Evolutionary conservation across 768 basidiomycete species (phyloP).

Genomic region (Coprinellus aureogranulatus): DNA sequence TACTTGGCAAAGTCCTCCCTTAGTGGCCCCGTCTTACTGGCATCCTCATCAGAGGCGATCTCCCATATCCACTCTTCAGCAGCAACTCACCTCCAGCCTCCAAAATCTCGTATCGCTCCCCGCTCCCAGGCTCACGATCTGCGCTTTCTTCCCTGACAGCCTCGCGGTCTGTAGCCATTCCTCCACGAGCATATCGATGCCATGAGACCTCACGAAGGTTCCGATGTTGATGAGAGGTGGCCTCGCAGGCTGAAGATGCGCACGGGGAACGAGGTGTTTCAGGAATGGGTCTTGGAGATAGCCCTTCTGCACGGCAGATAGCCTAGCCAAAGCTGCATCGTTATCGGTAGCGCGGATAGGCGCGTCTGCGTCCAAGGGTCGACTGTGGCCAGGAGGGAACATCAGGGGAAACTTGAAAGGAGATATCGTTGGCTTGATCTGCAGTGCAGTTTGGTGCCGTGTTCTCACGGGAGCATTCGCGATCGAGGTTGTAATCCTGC

Average conservation of each 20-base stretch:
- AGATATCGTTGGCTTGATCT: neutral
- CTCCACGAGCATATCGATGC: slow-evolving; percentile 73
- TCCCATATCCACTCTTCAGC: neutral
- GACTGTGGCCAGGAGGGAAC: slow-evolving; percentile 6
- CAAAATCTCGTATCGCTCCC: slow-evolving; percentile 97
- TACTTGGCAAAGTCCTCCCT: slow-evolving; percentile 56
- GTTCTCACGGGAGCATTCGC: too few relatives aligned
- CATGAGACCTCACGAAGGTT: slow-evolving; percentile 81
- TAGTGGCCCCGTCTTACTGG: slow-evolving; percentile 54
- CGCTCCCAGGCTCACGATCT: slow-evolving; percentile 92
- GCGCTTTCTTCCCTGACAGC: slow-evolving; percentile 50
- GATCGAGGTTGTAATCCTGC: too few relatives aligned
- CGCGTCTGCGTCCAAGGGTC: slow-evolving; percentile 46
- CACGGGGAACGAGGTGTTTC: slow-evolving; percentile 60
- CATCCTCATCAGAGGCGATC: neutral
- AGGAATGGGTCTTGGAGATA: slow-evolving; percentile 82
- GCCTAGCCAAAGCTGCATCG: slow-evolving; percentile 79
- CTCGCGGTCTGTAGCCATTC: slow-evolving; percentile 55
- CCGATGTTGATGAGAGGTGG: slow-evolving; percentile 95
- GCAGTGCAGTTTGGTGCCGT: neutral
- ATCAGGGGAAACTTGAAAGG: neutral
- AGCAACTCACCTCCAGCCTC: slow-evolving; percentile 71
- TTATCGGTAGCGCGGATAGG: slow-evolving; percentile 76
- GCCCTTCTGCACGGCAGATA: slow-evolving; percentile 79
- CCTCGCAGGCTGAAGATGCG: slow-evolving; percentile 57